A percentile compares a stretch with the other conserved stretches of the same genome.
These are phyloP conservation scores for Xylaria cubensis DNA, from an alignment of 495 filamentous ascomycete species.

Conservation along the genomic window DNA sequence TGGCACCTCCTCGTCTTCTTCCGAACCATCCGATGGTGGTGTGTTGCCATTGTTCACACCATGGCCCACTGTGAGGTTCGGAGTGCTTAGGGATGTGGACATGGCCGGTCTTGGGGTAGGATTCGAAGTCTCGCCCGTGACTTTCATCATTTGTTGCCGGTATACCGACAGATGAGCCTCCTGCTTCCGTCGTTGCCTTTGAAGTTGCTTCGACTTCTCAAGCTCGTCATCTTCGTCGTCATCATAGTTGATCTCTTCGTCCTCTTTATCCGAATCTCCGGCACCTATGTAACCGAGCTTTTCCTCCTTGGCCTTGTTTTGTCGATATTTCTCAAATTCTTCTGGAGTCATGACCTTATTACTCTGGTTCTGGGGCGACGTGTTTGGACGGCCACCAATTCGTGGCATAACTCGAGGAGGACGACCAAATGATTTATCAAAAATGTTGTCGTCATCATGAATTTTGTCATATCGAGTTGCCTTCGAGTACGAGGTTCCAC, in stretches of 20 bases:
- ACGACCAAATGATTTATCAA: constrained; percentile 59
- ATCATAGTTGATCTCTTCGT: constrained; percentile 59
- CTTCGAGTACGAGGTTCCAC: constrained; percentile 36
- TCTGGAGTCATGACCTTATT: constrained; percentile 89
- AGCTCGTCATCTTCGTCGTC: constrained; percentile 86
- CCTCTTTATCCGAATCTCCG: constrained; percentile 59
- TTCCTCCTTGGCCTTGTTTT: constrained; percentile 72
- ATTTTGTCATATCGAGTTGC: constrained; percentile 39
- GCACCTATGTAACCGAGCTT: constrained; percentile 43
- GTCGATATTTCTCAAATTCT: constrained; percentile 83
- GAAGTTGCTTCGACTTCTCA: constrained; percentile 73
- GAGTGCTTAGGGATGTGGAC: constrained; percentile 61
- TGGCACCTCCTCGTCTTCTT: constrained; percentile 88
- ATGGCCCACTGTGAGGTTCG: constrained; percentile 49
- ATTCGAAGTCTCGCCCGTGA: constrained; percentile 73
- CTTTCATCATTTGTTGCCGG: constrained; percentile 96
- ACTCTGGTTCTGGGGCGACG: constrained; percentile 39
- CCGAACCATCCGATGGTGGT: constrained; percentile 59
- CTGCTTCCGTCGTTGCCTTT: constrained; percentile 83
- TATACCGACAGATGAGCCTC: constrained; percentile 91
- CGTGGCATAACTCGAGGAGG: constrained; percentile 61
- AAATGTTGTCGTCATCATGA: constrained; percentile 56
- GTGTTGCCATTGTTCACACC: constrained; percentile 34
- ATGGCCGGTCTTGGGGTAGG: constrained; percentile 50
- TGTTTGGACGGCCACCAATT: constrained; percentile 47